A percentile compares a stretch with the other conserved stretches of the same genome.
Conservation (phyloP, 805 yeast species). For the Ogataea neopini region DNA sequence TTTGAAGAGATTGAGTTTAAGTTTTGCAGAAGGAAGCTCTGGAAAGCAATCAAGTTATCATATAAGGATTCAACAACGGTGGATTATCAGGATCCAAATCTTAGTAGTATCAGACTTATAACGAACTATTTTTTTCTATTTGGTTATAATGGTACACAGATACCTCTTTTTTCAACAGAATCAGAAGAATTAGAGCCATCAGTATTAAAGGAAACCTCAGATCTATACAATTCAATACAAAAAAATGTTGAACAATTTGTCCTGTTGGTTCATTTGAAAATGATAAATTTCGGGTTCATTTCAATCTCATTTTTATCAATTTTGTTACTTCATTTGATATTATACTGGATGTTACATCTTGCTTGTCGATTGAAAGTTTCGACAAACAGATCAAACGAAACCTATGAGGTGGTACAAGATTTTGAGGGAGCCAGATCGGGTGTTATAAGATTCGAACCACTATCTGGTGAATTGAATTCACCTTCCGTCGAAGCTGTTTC, state of each 20-base stretch:
- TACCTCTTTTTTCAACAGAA: constrained; percentile 17
- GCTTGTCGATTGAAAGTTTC: constrained; percentile 11
- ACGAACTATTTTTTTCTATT: constrained; percentile 26
- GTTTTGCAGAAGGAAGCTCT: constrained; percentile 6
- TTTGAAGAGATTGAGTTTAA: constrained; percentile 23
- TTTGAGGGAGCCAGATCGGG: constrained; percentile 2
- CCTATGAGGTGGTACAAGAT: constrained; percentile 11
- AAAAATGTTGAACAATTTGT: constrained; percentile 17
- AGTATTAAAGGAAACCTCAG: constrained; percentile 10
- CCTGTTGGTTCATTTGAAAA: constrained; percentile 22
- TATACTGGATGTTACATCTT: constrained; percentile 18
- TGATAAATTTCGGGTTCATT: constrained; percentile 25
- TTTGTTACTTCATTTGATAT: constrained; percentile 22
- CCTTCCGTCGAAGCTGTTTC: not conserved
- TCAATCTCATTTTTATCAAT: constrained; percentile 19
- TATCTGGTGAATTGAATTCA: not conserved
- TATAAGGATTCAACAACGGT: not conserved
- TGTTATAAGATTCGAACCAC: constrained; percentile 7
- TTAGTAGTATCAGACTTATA: constrained; percentile 18
- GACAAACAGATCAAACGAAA: not conserved
- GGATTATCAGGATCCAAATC: constrained; percentile 6
- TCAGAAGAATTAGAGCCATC: constrained; percentile 13
- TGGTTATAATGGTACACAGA: constrained; percentile 24
- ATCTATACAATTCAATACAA: constrained; percentile 23
- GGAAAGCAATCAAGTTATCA: constrained; percentile 5